phyloP scores from a whole-genome alignment of 2,329 filamentous ascomycete species.

The Colletotrichum sp. region DNA sequence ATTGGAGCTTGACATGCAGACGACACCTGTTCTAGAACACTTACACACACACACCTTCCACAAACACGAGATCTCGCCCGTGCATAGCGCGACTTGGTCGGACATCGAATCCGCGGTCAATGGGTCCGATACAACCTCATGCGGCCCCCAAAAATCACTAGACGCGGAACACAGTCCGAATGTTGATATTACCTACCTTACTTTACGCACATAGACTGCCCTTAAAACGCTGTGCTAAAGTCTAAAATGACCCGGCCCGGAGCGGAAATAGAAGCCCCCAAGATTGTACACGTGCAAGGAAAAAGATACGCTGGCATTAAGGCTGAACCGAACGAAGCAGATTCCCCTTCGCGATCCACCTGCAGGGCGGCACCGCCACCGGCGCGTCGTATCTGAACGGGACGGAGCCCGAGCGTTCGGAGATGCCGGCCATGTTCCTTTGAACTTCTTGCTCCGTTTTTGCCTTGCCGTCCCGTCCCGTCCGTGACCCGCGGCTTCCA shows the following conservation, averaged over 20 bases:
- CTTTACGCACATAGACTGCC: not conserved
- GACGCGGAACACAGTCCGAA: not conserved
- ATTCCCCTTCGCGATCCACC: not conserved
- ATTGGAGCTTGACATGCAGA: not conserved
- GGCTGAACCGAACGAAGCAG: not conserved
- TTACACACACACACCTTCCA: not conserved
- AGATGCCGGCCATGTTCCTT: not conserved
- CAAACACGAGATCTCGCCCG: not conserved
- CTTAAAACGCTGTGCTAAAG: not conserved
- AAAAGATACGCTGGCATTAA: not conserved
- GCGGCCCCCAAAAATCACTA: not conserved
- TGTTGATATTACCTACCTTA: not conserved
- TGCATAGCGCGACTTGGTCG: not conserved
- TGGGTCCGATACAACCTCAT: not conserved
- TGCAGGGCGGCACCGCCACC: not conserved
- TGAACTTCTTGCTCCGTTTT: not conserved
- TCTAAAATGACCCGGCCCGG: not conserved
- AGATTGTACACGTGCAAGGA: not conserved
- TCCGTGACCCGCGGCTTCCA: not conserved
- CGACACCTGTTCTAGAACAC: not conserved
- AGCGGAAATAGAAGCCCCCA: not conserved
- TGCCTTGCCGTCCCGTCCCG: slow-evolving; percentile 3
- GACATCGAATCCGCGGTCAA: not conserved
- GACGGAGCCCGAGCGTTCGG: not conserved
- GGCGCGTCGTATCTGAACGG: not conserved